Evolutionary conservation across 2,329 filamentous ascomycete genomes (phyloP).

Genomic region (Rhinocladiella similis): DNA sequence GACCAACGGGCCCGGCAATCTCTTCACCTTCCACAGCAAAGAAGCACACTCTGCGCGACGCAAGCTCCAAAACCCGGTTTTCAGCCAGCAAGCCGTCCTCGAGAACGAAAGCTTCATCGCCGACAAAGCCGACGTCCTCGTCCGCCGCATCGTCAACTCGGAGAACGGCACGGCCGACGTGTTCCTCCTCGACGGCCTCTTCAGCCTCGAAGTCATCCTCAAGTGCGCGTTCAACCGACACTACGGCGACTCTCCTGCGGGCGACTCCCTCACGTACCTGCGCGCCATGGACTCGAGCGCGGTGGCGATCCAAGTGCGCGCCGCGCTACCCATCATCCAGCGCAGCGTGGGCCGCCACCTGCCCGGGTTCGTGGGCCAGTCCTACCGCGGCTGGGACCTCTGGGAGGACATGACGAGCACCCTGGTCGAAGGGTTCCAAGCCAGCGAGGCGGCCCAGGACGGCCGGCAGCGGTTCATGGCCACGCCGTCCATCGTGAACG

Average conservation of each 20-base stretch:
- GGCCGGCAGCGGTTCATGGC: slow-evolving; percentile 6
- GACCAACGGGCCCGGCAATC: slow-evolving; percentile 1
- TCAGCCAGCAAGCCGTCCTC: slow-evolving; percentile 12
- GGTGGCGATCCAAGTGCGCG: neutral
- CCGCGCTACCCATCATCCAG: neutral
- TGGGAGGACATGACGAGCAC: slow-evolving; percentile 2
- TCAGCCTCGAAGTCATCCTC: slow-evolving; percentile 20
- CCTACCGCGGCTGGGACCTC: neutral
- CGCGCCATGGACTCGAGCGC: slow-evolving; percentile 3
- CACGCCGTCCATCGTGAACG: slow-evolving; percentile 2
- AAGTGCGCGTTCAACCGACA: slow-evolving; percentile 11
- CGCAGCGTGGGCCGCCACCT: neutral
- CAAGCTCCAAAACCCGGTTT: slow-evolving; percentile 13
- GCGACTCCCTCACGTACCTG: slow-evolving; percentile 1
- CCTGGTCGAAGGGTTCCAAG: neutral
- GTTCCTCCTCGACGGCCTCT: slow-evolving; percentile 6
- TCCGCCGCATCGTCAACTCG: slow-evolving; percentile 5
- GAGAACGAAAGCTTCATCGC: slow-evolving; percentile 14
- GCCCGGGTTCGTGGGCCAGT: slow-evolving; percentile 5
- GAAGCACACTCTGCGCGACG: slow-evolving; percentile 6
- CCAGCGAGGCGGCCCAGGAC: neutral
- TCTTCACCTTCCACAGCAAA: slow-evolving; percentile 12
- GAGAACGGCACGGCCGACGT: slow-evolving; percentile 1
- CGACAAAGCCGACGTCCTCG: slow-evolving; percentile 8
- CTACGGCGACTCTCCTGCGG: neutral